These are phyloP conservation scores for Hymenoscyphus albidus DNA, from an alignment of 2,329 filamentous ascomycete genomes.

Conservation along the genomic window DNA sequence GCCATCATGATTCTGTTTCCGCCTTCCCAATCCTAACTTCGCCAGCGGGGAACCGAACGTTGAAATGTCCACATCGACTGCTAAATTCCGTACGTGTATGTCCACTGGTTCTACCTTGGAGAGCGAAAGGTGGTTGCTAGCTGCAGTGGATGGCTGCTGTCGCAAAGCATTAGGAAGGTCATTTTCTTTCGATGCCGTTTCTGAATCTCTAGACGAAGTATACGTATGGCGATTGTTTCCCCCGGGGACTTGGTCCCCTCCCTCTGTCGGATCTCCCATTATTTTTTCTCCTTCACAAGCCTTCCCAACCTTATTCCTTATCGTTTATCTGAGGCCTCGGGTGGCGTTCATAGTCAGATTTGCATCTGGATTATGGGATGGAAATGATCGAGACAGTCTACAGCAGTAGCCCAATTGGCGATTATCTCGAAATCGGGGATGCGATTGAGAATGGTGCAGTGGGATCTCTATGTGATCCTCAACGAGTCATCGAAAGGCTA, in stretches of 20 bases:
- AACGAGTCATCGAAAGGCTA: neutral
- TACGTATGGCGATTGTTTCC: neutral
- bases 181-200: slow-evolving; percentile 1
- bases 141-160: slow-evolving; percentile 18
- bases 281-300: neutral
- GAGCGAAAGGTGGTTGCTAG: slow-evolving; percentile 33
- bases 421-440: neutral
- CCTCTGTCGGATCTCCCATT: neutral
- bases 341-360: neutral
- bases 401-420: neutral
- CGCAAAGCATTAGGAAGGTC: slow-evolving; percentile 6
- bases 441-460: neutral
- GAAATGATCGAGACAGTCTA: neutral
- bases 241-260: neutral
- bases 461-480: neutral
- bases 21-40: slow-evolving; percentile 33
- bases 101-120: slow-evolving; percentile 53
- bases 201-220: slow-evolving; percentile 7
- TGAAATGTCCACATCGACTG: slow-evolving; percentile 55
- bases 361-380: neutral
- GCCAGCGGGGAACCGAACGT: slow-evolving; percentile 48
- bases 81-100: slow-evolving; percentile 50
- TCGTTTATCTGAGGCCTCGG: neutral
- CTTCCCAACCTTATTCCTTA: neutral
- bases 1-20: slow-evolving; percentile 32